These are phyloP conservation scores for Oidiodendron maius DNA, from an alignment of 495 filamentous ascomycete species.

Conservation along the genomic window DNA sequence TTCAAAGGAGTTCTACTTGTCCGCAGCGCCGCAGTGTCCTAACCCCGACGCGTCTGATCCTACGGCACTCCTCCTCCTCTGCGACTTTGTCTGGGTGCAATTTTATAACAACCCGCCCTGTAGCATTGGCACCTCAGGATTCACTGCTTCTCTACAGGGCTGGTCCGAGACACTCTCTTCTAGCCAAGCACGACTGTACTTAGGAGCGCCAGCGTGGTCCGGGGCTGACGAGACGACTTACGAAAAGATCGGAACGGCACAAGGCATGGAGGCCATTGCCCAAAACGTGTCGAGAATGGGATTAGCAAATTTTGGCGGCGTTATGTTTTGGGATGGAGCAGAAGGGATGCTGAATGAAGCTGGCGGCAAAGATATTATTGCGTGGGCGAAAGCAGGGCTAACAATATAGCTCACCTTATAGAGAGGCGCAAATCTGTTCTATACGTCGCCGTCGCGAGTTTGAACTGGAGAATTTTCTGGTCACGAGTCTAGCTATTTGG, in stretches of 20 bases:
- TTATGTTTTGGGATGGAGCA: background rate
- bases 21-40: conserved; percentile 62
- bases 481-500: too few relatives aligned
- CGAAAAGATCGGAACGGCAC: conserved; percentile 20
- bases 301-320: conserved; percentile 12
- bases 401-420: too few relatives aligned
- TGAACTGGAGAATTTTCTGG: too few relatives aligned
- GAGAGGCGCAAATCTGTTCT: too few relatives aligned
- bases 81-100: conserved; percentile 65
- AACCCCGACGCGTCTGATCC: conserved; percentile 58
- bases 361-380: background rate
- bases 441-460: too few relatives aligned
- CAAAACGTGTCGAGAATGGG: conserved; percentile 18
- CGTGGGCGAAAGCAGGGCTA: background rate
- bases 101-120: conserved; percentile 50
- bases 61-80: conserved; percentile 45
- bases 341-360: background rate
- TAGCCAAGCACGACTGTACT: too few relatives aligned
- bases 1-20: conserved; percentile 51
- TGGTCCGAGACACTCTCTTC: too few relatives aligned
- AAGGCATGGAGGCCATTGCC: conserved; percentile 21
- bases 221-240: conserved; percentile 9
- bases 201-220: background rate
- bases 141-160: background rate
- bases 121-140: background rate